Base-by-base conservation (phyloP, 768 basidiomycete genomes). In the Hydnum rufescens region DNA sequence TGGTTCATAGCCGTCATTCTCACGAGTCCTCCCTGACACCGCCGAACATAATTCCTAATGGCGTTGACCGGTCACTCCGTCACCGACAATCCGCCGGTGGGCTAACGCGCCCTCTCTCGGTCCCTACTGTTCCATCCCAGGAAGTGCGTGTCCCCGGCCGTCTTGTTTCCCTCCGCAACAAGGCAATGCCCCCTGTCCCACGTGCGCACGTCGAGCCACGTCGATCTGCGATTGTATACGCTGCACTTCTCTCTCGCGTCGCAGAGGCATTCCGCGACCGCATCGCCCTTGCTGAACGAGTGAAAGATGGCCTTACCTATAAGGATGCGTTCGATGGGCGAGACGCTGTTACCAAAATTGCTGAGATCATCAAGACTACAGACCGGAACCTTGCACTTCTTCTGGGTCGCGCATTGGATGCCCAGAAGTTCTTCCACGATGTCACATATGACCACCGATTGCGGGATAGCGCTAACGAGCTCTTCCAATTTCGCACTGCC, bases 381-480 rank as follows among this genome's bases (percentile, higher is more conserved):
- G 95, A 99, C 67, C 75, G 95, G 13, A 97, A 95, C 65, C 74
- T 99, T 26, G 95, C 95, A 6, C 68, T 97, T 43, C 71, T 99
- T 2, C 74, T 97, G n/a, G 95, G 95, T 3, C 76, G 95, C 39
- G 90, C 95, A 2, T 70, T 99, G 51, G 95, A 97, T 61, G 83
- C 92, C 5, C 95, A 97, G 65, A 97, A 97, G 67, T 97, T 89
- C 68, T 97, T 99, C 63, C 95, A 99, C 62, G 95, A 97, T 61
- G 95, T 99, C 58, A 96, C 95, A 5, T 99, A 97, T 62, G 93
- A 96, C 61, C 95, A 99, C 64, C 81, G 93, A 13, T 64, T 99
- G 53, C 71, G 95, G 49, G 95, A 97, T 65, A 88, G 78, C 60
- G 69, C 78, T 0, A 73, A 74, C 56, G 95, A 99, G 66, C 66